Base-by-base conservation (phyloP, 495 filamentous ascomycete genomes). In the Podospora fimiseda region DNA sequence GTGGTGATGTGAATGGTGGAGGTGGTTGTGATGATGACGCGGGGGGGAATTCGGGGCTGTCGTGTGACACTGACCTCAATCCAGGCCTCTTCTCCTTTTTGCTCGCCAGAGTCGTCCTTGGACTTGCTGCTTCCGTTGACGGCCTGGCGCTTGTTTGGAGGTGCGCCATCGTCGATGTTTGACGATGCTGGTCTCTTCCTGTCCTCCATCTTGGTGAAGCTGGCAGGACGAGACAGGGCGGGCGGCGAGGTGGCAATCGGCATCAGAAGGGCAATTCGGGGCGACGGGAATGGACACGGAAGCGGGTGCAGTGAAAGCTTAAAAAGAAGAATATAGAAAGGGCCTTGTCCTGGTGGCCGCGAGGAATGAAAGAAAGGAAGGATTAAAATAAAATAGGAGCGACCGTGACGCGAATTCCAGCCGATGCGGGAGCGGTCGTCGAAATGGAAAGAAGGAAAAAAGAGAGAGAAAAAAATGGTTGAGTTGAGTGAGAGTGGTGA, bases 161-260 rank as follows among this genome's bases (percentile, higher is more conserved):
- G 90, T 52, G 85, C 87, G 56, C 83, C 74, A 45, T 92, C 87
- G 70, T 91, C 89, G 64, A 80, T 73, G 60, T 82, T 85, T 65
- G 76, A 72, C 50, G 81, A 74, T 57, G 89, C 86, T 60, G 88
- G 84, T 81, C 90, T 82, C 78, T 95, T 96, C 82, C 90, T 89
- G 77, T 95, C 89, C 77, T 96, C 90, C 90, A 95, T 95, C 80
- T 90, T 95, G 80, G 84, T 76, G 70, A 74, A 67, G 67, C 70
- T 71, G 68, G 76, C 74, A 65, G 83, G 78, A 74, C 81, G 79
- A 78, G 87, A 80, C 76, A 76, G 72, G 72, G 85, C 77, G 70
- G 84, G 77, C 67, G 78, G 74, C 59, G 81, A 79, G 73, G 87
- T 85, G 70, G 83, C 78, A 80, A 85, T 77, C 82, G 85, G 85